Evolutionary conservation across 176 grass and related monocot genomes (phyloP).

Genomic region (Elymus sibiricus): DNA sequence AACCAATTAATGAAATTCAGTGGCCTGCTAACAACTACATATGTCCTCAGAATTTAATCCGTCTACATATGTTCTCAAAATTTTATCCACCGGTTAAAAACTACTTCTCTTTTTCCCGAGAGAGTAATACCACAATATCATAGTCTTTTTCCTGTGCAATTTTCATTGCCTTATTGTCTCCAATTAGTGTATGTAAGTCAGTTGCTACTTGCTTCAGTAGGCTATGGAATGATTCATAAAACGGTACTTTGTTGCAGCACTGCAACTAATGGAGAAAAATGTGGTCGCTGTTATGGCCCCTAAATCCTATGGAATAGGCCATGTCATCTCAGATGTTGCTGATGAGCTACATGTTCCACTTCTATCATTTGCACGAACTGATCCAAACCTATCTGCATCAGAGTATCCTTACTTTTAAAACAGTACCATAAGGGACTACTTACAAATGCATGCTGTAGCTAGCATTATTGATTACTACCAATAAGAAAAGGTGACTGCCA

Average conservation of each 20-base stretch:
- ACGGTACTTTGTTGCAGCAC: conserved; percentile 28
- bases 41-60: too few relatives aligned
- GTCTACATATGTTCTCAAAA: too few relatives aligned
- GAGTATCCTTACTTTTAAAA: conserved; percentile 79
- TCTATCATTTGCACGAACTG: too few relatives aligned
- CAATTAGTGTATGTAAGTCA: neutral
- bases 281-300: conserved; percentile 67
- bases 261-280: too few relatives aligned
- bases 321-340: conserved; percentile 63
- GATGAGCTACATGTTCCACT: conserved; percentile 72
- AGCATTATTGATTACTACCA: conserved; percentile 69
- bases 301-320: conserved; percentile 64
- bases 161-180: neutral
- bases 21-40: too few relatives aligned
- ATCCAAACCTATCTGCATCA: conserved; percentile 55
- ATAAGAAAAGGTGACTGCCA: conserved; percentile 69
- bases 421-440: conserved; percentile 56
- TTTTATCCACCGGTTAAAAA: too few relatives aligned
- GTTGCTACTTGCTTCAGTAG: neutral
- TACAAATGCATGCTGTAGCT: conserved; percentile 74
- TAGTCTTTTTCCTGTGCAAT: neutral
- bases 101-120: neutral
- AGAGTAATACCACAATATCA: neutral
- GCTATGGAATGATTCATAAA: conserved; percentile 31
- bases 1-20: too few relatives aligned